Evolutionary conservation across 1,139 yeast genomes (phyloP).

Genomic region (Saccharomycopsis crataegensis): DNA sequence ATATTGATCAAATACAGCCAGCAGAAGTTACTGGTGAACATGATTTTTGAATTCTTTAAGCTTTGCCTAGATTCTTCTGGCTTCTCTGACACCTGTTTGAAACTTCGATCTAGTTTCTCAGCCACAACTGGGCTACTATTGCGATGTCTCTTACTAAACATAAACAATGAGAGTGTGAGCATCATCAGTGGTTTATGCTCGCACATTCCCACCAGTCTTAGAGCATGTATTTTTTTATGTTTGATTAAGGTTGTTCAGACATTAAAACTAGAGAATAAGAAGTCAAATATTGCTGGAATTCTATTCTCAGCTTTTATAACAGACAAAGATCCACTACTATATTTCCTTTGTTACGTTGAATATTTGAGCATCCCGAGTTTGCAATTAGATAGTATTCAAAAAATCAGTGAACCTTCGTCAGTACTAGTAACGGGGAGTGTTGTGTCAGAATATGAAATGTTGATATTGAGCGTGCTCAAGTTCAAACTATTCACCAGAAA

Average conservation of each 20-base stretch:
- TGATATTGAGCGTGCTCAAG: conserved; percentile 4
- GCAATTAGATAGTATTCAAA: background rate
- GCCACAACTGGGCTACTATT: background rate
- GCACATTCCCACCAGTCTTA: background rate
- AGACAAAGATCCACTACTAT: conserved; percentile 9
- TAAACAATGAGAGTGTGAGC: background rate
- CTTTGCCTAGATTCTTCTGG: background rate
- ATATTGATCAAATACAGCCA: background rate
- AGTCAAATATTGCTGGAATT: background rate
- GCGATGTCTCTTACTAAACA: background rate
- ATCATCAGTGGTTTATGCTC: background rate
- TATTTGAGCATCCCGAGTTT: background rate
- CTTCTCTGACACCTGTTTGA: background rate
- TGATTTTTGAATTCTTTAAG: background rate
- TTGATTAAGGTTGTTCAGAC: background rate
- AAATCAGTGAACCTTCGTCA: background rate
- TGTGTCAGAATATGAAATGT: background rate
- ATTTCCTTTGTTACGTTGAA: conserved; percentile 2
- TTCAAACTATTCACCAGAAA: conserved; percentile 3
- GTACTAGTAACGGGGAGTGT: background rate
- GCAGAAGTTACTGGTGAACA: background rate
- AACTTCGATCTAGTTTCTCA: background rate
- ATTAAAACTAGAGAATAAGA: background rate
- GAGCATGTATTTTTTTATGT: conserved; percentile 5
- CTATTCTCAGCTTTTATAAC: background rate